phyloP scores from a whole-genome alignment of 2,329 filamentous ascomycete species.

The Beauveria asiatica region DNA sequence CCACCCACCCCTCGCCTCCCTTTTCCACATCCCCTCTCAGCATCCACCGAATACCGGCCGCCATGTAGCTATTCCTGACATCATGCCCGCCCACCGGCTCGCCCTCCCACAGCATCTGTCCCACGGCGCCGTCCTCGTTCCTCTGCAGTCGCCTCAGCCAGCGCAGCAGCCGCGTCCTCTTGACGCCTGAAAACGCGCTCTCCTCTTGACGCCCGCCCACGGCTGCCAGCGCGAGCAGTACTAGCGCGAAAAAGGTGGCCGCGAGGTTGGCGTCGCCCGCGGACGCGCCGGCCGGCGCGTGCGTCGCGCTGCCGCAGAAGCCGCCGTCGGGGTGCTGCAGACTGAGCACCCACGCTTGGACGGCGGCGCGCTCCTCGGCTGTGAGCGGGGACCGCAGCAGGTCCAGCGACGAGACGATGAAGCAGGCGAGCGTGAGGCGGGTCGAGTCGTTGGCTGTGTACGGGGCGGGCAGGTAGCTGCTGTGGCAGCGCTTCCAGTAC shows the following conservation, averaged over 20 bases:
- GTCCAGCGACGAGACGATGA: conserved; percentile 79
- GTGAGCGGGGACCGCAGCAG: conserved; percentile 59
- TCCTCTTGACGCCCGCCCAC: conserved; percentile 21
- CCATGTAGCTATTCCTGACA: conserved; percentile 81
- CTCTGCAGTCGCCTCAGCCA: conserved; percentile 76
- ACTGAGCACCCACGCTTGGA: conserved; percentile 71
- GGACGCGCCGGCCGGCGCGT: conserved; percentile 33
- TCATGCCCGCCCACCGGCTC: conserved; percentile 70
- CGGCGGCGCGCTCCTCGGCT: conserved; percentile 31
- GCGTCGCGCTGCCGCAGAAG: conserved; percentile 75
- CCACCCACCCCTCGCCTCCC: conserved; percentile 44
- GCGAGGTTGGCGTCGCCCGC: conserved; percentile 60
- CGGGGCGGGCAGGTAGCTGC: conserved; percentile 66
- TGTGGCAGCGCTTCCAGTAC: conserved; percentile 88
- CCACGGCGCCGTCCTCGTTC: conserved; percentile 73
- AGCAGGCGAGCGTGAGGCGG: conserved; percentile 82
- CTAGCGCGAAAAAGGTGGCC: conserved; percentile 81
- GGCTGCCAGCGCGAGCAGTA: conserved; percentile 52
- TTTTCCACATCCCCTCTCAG: conserved; percentile 52
- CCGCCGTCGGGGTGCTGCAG: conserved; percentile 82
- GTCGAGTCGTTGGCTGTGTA: conserved; percentile 89
- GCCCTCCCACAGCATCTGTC: conserved; percentile 60
- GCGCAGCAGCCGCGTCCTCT: conserved; percentile 54
- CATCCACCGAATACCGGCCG: conserved; percentile 73
- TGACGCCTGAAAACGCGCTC: conserved; percentile 52